Evolutionary conservation across 306 rosid genomes (phyloP).

Genomic region (Cyamopsis tetragonoloba): DNA sequence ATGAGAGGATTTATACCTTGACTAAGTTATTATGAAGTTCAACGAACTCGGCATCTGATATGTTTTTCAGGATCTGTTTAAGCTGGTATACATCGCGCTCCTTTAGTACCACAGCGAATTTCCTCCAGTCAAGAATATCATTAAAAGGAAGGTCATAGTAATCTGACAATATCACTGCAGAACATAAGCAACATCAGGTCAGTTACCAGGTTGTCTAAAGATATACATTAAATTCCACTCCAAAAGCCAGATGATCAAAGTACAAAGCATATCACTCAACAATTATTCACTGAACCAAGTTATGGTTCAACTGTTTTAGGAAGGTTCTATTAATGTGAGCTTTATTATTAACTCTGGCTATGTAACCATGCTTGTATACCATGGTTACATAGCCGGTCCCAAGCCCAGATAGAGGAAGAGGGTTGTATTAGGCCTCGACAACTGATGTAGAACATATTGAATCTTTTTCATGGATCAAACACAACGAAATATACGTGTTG

Average conservation of each 20-base stretch:
- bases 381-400: no score
- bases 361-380: no score
- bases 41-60: constrained; percentile 61
- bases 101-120: constrained; percentile 70
- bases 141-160: constrained; percentile 96
- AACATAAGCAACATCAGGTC: constrained; percentile 28
- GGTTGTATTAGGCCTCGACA: no score
- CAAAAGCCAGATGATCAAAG: constrained; percentile 14
- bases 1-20: constrained; percentile 48
- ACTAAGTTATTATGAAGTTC: constrained; percentile 68
- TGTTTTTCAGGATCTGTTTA: constrained; percentile 73
- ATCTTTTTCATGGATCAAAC: no score
- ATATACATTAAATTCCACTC: constrained; percentile 8
- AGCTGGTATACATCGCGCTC: constrained; percentile 85
- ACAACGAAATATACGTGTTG: no score
- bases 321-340: no score
- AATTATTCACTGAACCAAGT: neutral
- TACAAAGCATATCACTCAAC: neutral
- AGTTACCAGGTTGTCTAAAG: constrained; percentile 14
- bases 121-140: constrained; percentile 88
- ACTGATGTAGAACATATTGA: no score
- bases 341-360: no score
- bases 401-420: no score
- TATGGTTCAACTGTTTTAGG: constrained; percentile 11
- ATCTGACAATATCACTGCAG: constrained; percentile 89